Evolutionary conservation across 768 basidiomycete genomes (phyloP), one percentile per base, ranked within the genome.

Genomic region (Lactarius sp.): DNA sequence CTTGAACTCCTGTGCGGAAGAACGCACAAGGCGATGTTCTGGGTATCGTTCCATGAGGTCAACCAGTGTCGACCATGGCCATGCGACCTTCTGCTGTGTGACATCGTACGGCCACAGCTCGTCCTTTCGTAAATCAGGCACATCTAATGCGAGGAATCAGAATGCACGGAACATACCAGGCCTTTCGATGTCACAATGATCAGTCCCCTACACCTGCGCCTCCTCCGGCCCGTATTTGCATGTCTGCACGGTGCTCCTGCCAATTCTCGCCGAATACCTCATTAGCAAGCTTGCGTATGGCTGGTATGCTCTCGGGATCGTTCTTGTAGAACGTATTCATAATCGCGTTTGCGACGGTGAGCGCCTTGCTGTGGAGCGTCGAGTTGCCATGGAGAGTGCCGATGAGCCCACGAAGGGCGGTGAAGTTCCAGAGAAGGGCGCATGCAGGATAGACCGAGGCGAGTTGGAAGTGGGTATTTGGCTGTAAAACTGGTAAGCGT

Each of bases 21-120:
- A 87, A 70, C 85, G 86, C 2, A 87, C 83, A 74, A 99, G 98
- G n/a, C 92, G 82, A 71, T 98, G 94, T 72, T 99, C 97, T 0
- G 95, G 94, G 73, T 96, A 98, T 22, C 95, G 86, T 27, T 94
- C 88, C 90, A 98, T 98, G 55, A 98, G 83, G 72, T 98, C 94
- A n/a, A 94, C 78, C 72, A 97, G 95, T 2, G 96, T 97, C 0
- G 93, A 88, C 96, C 96, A 99, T 0, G 93, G 95, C 27, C 95
- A 83, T 8, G 97, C 97, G 5, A 92, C 90, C 75, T 99, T 99
- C 75, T 99, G 97, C 73, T 97, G 94, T 0, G 97, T 98, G 36
- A 90, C 93, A 16, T 84, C 82, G 77, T 95, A 98, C 0, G 96
- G 95, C 96, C 96, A 98, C 27, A 92, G 75, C 89, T 83, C 75